phyloP scores from a whole-genome alignment of 2,329 filamentous ascomycete species.

The Claviceps maximensis region DNA sequence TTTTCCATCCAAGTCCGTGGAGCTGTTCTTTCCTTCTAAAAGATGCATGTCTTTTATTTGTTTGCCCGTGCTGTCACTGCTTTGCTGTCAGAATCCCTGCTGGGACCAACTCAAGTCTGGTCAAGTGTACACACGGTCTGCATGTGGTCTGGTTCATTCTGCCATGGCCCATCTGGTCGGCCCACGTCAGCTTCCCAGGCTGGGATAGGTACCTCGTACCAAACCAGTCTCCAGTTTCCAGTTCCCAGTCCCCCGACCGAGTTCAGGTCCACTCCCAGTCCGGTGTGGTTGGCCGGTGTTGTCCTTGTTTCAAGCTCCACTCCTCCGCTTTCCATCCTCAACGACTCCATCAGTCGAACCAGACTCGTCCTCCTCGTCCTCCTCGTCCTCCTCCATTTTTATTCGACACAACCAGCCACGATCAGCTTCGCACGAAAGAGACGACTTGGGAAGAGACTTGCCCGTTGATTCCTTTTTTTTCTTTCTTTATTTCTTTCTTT shows the following conservation, averaged over 20 bases:
- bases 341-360: conserved; percentile 6
- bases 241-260: too few relatives aligned
- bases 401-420: conserved; percentile 1
- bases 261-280: not conserved
- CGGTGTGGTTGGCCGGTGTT: not conserved
- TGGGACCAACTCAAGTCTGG: not conserved
- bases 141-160: too few relatives aligned
- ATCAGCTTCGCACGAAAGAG: not conserved
- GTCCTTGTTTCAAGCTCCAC: conserved; percentile 2
- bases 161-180: too few relatives aligned
- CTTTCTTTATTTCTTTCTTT: not conserved
- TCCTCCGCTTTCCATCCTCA: conserved; percentile 2
- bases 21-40: not conserved
- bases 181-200: not conserved
- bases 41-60: too few relatives aligned
- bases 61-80: too few relatives aligned
- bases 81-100: not conserved
- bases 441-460: conserved; percentile 8
- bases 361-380: conserved; percentile 4
- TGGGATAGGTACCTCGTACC: not conserved
- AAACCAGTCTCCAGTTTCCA: not conserved
- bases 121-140: too few relatives aligned
- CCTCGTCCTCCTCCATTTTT: conserved; percentile 10
- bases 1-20: not conserved
- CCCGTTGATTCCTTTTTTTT: conserved; percentile 2